Evolutionary conservation across 2,329 filamentous ascomycete genomes (phyloP).

Genomic region (Cercospora zeae-maydis): DNA sequence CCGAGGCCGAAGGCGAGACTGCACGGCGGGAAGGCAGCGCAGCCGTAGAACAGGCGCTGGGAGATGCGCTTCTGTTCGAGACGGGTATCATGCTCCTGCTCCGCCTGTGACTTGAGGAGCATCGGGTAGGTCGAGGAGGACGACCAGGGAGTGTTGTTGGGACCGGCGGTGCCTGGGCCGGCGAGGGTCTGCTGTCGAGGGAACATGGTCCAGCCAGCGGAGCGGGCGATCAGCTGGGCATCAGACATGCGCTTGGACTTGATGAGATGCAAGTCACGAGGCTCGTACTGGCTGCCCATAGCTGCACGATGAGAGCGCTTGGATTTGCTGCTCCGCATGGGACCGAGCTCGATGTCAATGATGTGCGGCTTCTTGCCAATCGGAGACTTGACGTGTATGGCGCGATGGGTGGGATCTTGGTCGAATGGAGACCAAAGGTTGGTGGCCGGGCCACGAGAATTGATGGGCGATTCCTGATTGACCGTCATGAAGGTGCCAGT

Average conservation of each 20-base stretch:
- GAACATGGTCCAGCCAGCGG: constrained; percentile 12
- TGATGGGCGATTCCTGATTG: constrained; percentile 7
- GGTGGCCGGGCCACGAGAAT: constrained; percentile 11
- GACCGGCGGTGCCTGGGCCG: background rate
- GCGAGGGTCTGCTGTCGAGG: constrained; percentile 7
- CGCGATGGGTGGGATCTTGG: constrained; percentile 6
- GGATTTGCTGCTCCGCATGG: constrained; percentile 8
- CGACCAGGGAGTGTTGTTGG: constrained; percentile 10
- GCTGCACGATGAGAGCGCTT: constrained; percentile 12
- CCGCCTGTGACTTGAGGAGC: constrained; percentile 12
- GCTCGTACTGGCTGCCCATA: constrained; percentile 18
- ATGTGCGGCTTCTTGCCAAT: constrained; percentile 2
- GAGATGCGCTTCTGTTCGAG: constrained; percentile 23
- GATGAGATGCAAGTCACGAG: constrained; percentile 16
- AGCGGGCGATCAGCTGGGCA: constrained; percentile 11
- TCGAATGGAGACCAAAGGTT: constrained; percentile 15
- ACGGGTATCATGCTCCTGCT: constrained; percentile 1
- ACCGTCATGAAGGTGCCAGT: constrained; percentile 22
- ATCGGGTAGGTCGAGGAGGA: constrained; percentile 13
- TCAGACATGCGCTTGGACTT: constrained; percentile 16
- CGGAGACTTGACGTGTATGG: constrained; percentile 7
- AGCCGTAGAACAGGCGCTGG: constrained; percentile 11
- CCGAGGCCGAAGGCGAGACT: constrained; percentile 27
- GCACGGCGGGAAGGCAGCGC: constrained; percentile 22
- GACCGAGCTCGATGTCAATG: constrained; percentile 13